Conservation (phyloP, 2,329 filamentous ascomycete species). For the Apiospora hydei region DNA sequence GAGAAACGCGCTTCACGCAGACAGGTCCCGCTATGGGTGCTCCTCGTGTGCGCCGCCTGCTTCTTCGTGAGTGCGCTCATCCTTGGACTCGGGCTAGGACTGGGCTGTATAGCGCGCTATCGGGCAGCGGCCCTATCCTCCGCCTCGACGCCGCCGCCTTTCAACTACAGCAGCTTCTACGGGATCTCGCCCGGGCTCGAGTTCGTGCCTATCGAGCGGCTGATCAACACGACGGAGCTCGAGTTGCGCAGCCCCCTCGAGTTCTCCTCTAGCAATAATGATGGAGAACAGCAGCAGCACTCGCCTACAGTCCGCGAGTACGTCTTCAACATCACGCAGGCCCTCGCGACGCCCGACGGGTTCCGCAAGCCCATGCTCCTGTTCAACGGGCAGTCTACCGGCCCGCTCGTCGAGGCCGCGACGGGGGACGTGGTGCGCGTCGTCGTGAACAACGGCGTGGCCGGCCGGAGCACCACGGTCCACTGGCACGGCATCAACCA, state of each 20-base stretch:
- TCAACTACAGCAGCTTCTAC: slow-evolving; percentile 33
- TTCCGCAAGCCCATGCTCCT: slow-evolving; percentile 47
- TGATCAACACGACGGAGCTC: slow-evolving; percentile 40
- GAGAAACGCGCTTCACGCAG: slow-evolving; percentile 26
- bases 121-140: not conserved
- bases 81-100: slow-evolving; percentile 36
- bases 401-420: slow-evolving; percentile 53
- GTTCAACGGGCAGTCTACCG: slow-evolving; percentile 51
- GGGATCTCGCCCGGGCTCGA: slow-evolving; percentile 35
- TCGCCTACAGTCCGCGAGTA: slow-evolving; percentile 38
- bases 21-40: slow-evolving; percentile 30
- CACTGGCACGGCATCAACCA: slow-evolving; percentile 76
- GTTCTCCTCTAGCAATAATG: not conserved
- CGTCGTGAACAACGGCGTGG: slow-evolving; percentile 48
- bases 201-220: slow-evolving; percentile 33
- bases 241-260: slow-evolving; percentile 39
- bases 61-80: slow-evolving; percentile 34
- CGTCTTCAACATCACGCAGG: slow-evolving; percentile 43
- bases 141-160: not conserved
- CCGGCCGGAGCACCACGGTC: slow-evolving; percentile 56
- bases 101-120: slow-evolving; percentile 2
- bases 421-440: slow-evolving; percentile 52
- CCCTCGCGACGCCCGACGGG: slow-evolving; percentile 44
- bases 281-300: not conserved
- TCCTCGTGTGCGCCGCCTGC: slow-evolving; percentile 31